A percentile compares a stretch with the other conserved stretches of the same genome.
phyloP scores from a whole-genome alignment of 805 yeast species.

The Spathaspora hagerdaliae region DNA sequence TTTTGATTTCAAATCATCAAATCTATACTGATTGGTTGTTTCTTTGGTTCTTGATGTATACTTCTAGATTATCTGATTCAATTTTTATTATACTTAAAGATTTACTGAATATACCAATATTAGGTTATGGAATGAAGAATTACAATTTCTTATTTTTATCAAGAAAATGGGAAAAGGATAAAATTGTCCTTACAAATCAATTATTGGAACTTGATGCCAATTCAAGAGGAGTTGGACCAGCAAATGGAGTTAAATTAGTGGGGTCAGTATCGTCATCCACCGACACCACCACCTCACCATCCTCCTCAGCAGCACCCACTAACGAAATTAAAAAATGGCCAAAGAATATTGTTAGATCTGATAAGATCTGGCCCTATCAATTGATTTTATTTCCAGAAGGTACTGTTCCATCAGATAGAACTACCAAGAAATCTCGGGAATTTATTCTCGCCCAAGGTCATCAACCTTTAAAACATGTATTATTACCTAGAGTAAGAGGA shows the following conservation, averaged over 20 bases:
- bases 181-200: constrained; percentile 50
- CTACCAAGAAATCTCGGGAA: constrained; percentile 51
- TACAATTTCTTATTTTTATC: constrained; percentile 76
- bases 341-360: constrained; percentile 9
- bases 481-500: constrained; percentile 85
- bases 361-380: constrained; percentile 46
- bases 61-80: constrained; percentile 60
- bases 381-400: constrained; percentile 91
- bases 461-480: constrained; percentile 54
- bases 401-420: constrained; percentile 71
- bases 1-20: constrained; percentile 87
- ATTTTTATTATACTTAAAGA: constrained; percentile 76
- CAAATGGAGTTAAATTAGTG: constrained; percentile 37
- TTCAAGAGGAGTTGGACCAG: constrained; percentile 54
- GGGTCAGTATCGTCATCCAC: constrained; percentile 15
- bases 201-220: constrained; percentile 57
- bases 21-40: constrained; percentile 92
- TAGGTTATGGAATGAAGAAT: constrained; percentile 83
- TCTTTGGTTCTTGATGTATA: constrained; percentile 80
- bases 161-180: constrained; percentile 84
- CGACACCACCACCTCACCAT: constrained; percentile 19
- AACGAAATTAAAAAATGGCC: constrained; percentile 26
- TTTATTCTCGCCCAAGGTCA: constrained; percentile 53
- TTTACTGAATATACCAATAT: constrained; percentile 66
- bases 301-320: too few relatives aligned